Percentiles rank a stretch among this genome's conserved stretches.
Conservation (phyloP, 2,329 filamentous ascomycete species). For the Arthrobotrys musiformis region DNA sequence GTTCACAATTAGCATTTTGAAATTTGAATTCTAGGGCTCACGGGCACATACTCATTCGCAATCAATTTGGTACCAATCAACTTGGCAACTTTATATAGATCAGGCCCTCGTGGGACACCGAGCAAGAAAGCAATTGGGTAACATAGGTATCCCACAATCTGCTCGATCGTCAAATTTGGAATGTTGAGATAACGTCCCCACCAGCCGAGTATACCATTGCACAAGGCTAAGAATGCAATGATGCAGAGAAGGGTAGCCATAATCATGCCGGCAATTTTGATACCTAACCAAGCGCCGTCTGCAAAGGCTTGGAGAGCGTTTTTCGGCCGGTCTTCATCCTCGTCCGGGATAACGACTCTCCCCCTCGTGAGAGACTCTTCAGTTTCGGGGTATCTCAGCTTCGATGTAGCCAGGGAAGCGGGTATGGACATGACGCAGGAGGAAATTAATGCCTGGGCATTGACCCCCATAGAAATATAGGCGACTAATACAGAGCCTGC, state of each 20-base stretch:
- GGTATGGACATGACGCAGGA: constrained; percentile 97
- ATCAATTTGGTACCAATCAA: constrained; percentile 88
- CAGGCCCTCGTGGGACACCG: constrained; percentile 74
- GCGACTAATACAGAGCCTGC: constrained; percentile 86
- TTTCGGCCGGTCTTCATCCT: constrained; percentile 76
- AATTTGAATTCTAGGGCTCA: neutral
- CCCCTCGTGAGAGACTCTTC: constrained; percentile 87
- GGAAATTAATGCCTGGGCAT: constrained; percentile 84
- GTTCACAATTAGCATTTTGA: neutral
- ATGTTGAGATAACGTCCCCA: constrained; percentile 83
- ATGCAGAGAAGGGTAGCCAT: constrained; percentile 82
- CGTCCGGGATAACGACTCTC: constrained; percentile 79
- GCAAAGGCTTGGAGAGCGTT: constrained; percentile 87
- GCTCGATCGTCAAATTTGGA: constrained; percentile 77
- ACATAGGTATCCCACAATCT: constrained; percentile 80
- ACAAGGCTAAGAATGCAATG: constrained; percentile 77
- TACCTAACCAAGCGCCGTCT: constrained; percentile 83
- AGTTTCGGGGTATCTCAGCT: constrained; percentile 87
- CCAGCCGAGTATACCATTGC: constrained; percentile 83
- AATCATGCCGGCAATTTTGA: constrained; percentile 89
- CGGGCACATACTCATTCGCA: constrained; percentile 62
- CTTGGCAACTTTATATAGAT: constrained; percentile 77
- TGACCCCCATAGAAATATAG: constrained; percentile 85
- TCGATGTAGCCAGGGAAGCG: constrained; percentile 86
- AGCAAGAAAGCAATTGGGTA: constrained; percentile 84